phyloP scores from a whole-genome alignment of 164 flowering plant species.

The Berberis vulgaris region DNA sequence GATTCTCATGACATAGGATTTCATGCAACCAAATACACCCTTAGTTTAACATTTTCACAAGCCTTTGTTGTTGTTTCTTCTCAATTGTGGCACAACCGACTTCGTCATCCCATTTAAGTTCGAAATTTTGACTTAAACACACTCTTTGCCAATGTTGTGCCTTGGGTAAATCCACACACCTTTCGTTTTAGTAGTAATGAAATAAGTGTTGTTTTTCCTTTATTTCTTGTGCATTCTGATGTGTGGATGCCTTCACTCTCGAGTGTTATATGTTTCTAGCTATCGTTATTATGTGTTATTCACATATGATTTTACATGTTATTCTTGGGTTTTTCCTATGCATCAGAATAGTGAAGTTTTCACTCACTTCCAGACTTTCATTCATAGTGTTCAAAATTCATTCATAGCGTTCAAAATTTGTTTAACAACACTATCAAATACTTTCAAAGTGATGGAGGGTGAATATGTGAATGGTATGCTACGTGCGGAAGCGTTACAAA shows the following conservation, averaged over 20 bases:
- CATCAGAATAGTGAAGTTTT: neutral
- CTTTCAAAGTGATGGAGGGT: constrained; percentile 1
- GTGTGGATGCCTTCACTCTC: neutral
- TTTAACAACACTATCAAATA: neutral
- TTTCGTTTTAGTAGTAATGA: too few species aligned
- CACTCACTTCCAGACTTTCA: neutral
- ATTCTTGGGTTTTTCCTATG: neutral
- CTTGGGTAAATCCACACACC: too few species aligned
- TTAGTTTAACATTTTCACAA: too few species aligned
- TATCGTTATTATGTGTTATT: neutral
- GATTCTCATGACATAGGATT: too few species aligned
- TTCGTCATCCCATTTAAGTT: too few species aligned
- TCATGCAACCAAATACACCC: too few species aligned
- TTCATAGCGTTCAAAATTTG: neutral
- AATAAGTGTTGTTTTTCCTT: too few species aligned
- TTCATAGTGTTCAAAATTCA: neutral
- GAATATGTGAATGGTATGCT: neutral
- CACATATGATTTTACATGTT: neutral
- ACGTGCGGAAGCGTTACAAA: neutral
- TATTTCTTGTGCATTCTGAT: too few species aligned
- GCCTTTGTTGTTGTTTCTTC: too few species aligned
- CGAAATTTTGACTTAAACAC: too few species aligned
- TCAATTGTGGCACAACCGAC: too few species aligned
- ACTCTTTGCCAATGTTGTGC: too few species aligned
- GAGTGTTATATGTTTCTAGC: neutral